Percentiles rank a stretch among this genome's conserved stretches.
These are phyloP conservation scores for Exophiala calicioides DNA, from an alignment of 2,329 filamentous ascomycete species.

Conservation along the genomic window DNA sequence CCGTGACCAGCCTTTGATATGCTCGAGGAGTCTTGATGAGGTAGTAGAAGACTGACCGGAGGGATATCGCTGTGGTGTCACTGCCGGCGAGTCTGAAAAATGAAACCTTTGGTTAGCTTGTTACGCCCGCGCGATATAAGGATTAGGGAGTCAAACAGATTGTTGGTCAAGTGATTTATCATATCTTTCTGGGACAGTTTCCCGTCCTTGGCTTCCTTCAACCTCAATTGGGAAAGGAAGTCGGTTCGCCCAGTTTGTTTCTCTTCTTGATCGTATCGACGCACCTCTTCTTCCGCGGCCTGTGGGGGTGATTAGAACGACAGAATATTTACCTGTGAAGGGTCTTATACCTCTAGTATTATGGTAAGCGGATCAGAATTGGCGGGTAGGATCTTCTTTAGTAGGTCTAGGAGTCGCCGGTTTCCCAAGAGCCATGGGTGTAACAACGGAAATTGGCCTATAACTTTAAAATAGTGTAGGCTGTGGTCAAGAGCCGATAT, in stretches of 20 bases:
- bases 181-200: conserved; percentile 6
- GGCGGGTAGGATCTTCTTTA: conserved; percentile 1
- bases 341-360: neutral
- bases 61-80: conserved; percentile 24
- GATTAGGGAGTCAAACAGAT: no score
- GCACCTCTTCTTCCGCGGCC: conserved; percentile 9
- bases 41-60: conserved; percentile 38
- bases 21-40: conserved; percentile 46
- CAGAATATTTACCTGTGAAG: neutral
- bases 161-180: conserved; percentile 17
- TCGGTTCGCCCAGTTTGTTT: conserved; percentile 6
- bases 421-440: conserved; percentile 2
- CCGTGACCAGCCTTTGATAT: conserved; percentile 45
- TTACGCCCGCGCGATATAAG: no score
- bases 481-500: neutral
- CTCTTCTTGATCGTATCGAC: conserved; percentile 8
- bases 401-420: neutral
- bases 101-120: no score
- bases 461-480: neutral
- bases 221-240: conserved; percentile 13
- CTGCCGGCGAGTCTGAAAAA: conserved; percentile 42
- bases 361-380: conserved; percentile 1
- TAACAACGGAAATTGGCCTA: conserved; percentile 3
- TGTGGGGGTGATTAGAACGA: neutral
- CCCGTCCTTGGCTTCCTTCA: conserved; percentile 9